Evolutionary conservation across 2,329 filamentous ascomycete species (phyloP).

Genomic region (Penicillium psychrosexuale): DNA sequence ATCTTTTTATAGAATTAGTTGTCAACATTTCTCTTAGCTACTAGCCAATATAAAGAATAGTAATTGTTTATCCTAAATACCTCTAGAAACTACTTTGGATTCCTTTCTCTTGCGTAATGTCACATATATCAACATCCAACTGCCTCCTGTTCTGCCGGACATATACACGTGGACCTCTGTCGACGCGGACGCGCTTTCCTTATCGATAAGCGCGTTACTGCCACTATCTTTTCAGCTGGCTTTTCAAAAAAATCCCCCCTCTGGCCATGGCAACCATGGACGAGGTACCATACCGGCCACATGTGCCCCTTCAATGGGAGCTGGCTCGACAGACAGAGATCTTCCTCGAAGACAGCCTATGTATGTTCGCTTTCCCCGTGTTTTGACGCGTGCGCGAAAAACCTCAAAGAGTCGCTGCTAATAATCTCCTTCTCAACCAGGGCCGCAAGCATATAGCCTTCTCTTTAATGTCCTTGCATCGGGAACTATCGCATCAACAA

Average conservation of each 20-base stretch:
- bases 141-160: background rate
- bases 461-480: constrained; percentile 49
- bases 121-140: background rate
- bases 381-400: background rate
- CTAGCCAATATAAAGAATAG: background rate
- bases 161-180: background rate
- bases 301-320: constrained; percentile 58
- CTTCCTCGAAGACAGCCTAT: constrained; percentile 69
- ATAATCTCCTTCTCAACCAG: constrained; percentile 35
- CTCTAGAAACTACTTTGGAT: background rate
- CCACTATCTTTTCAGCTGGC: background rate
- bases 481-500: constrained; percentile 38
- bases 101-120: background rate
- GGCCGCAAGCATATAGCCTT: constrained; percentile 59
- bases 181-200: background rate
- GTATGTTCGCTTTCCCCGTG: constrained; percentile 42
- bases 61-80: background rate
- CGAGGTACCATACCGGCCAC: constrained; percentile 50
- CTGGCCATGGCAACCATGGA: constrained; percentile 21
- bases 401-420: background rate
- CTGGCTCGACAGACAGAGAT: constrained; percentile 66
- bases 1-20: background rate
- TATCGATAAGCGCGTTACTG: constrained; percentile 24
- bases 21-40: background rate
- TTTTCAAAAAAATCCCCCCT: background rate